Evolutionary conservation across 2,329 filamentous ascomycete genomes (phyloP), one percentile per base, ranked within the genome.

Genomic region (Pseudogymnoascus sp.): DNA sequence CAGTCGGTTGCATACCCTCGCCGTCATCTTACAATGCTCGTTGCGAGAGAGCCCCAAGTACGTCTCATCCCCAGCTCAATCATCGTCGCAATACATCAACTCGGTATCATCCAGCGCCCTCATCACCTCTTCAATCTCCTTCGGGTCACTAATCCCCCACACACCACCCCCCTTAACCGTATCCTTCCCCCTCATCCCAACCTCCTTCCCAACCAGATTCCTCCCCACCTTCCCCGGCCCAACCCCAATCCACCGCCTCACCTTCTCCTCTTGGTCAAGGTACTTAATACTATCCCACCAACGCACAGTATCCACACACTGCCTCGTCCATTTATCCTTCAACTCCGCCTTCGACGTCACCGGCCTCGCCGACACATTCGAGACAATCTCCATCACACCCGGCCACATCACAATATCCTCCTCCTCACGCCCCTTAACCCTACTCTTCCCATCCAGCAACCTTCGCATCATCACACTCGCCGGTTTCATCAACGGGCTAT

Each of bases 261-360:
- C 90, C 66, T 88, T 88, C 71, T 88, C 84, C 70, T 95, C 86
- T 73, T 95, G 87, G 73, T 97, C 91, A 60, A 97, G 78, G 72
- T 96, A 96, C 68, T 86, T 87, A 70, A 98, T 93, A 70, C 90
- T 95, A 69, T 96, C 91, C 87, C 93, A 96, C 93, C 93, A 98
- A 64, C 85, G 82, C 43, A 98, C 91, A 31, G 93, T 97, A 77
- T 96, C 91, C n/a, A 95, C 86, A 66, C 89, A 93, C 71, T 92
- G 89, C 59, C 90, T 79, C 1, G 92, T 88, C 60, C 96, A 78
- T 53, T 96, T 77, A 66, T 96, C 87, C 72, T 90, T 90, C 33
- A 97, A 78, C 66, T 96, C 85, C 41, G 85, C 85, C 69, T 85
- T 86, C 67, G 84, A 90, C 66, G 79, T 74, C 68, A 96, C 96